Evolutionary conservation across 768 basidiomycete species (phyloP), one percentile per base, ranked within the genome.

Genomic region (Asterophora parasitica): DNA sequence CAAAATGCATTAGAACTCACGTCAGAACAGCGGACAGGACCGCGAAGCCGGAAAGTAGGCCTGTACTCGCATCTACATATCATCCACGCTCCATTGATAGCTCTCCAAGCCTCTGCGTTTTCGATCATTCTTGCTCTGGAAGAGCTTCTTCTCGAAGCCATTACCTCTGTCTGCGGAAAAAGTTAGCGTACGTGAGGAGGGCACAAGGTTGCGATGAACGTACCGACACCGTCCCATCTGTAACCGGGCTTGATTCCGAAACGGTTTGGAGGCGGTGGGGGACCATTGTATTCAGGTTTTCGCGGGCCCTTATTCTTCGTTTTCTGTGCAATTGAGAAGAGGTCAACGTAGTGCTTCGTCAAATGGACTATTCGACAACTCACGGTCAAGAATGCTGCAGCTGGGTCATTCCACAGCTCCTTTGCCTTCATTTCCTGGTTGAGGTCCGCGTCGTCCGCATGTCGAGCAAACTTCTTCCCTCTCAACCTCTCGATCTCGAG

Each of bases 141-240:
- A 95, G 43, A 82, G 70, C 58, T 92, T 92, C 72, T 87, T 89
- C 71, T 97, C 95, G 58, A 94, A 97, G 3, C 95, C 96, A 53
- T 86, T 97, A 3, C 90, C 81, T 46, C 93, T 79, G 62, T 97
- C 93, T 93, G 55, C 12, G 44, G 39, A 13, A 26, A 48, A 23
- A 47, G 7, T 31, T n/a, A 48, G 30, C 11, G 15, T 41, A 42
- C 11, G 36, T 15, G 37, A 28, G 30, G 8, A 16, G 12, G 57
- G 17, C 2, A 1, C 12, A 4, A 20, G 23, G 12, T n/a, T 28
- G 11, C 38, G 44, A 17, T 32, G 23, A 45, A 73, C 78, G 54
- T 52, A 92, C 94, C 94, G 53, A 98, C 96, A 23, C 96, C 96
- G 63, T 99, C 96, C 96, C 96, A 99, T 61, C 95, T 76, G 64